Percentiles rank a stretch among this genome's conserved stretches.
Evolutionary conservation across 2,329 filamentous ascomycete species (phyloP).

Genomic region (Pseudopyricularia javanii): DNA sequence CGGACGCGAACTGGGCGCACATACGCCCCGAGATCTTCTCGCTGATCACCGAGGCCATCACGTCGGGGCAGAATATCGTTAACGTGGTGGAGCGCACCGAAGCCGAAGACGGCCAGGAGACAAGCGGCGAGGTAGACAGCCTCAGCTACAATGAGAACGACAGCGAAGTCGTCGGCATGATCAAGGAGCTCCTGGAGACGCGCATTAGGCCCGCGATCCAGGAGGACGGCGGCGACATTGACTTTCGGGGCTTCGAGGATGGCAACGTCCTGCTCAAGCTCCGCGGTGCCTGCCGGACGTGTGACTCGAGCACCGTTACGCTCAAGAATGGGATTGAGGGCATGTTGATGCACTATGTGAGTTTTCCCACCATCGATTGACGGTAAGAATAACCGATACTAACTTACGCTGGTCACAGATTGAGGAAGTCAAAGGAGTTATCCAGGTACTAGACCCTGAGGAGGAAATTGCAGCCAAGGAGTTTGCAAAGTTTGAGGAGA

Average conservation of each 20-base stretch:
- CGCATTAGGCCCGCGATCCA: slow-evolving; percentile 91
- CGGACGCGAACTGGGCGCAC: slow-evolving; percentile 83
- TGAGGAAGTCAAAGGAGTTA: slow-evolving; percentile 86
- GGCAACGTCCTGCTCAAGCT: slow-evolving; percentile 80
- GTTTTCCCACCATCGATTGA: slow-evolving; percentile 20
- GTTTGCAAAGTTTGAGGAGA: slow-evolving; percentile 93
- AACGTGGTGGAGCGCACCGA: slow-evolving; percentile 41
- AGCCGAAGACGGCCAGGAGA: slow-evolving; percentile 29
- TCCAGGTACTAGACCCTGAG: slow-evolving; percentile 82
- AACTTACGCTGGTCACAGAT: slow-evolving; percentile 43
- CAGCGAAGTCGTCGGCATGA: slow-evolving; percentile 92
- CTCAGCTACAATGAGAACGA: slow-evolving; percentile 82
- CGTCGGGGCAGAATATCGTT: slow-evolving; percentile 71
- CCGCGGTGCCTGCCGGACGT: slow-evolving; percentile 85
- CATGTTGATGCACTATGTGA: slow-evolving; percentile 93
- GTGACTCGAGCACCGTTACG: slow-evolving; percentile 92
- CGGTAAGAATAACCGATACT: not conserved
- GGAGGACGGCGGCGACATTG: slow-evolving; percentile 95
- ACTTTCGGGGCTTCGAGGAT: slow-evolving; percentile 79
- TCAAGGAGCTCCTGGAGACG: slow-evolving; percentile 94
- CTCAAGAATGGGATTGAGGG: slow-evolving; percentile 96
- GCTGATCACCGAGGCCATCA: slow-evolving; percentile 86
- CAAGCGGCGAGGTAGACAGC: slow-evolving; percentile 48
- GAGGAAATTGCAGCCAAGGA: slow-evolving; percentile 79
- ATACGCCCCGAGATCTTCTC: slow-evolving; percentile 93